Conservation (phyloP, 257 asterid species). For the Haberlea rhodopensis region DNA sequence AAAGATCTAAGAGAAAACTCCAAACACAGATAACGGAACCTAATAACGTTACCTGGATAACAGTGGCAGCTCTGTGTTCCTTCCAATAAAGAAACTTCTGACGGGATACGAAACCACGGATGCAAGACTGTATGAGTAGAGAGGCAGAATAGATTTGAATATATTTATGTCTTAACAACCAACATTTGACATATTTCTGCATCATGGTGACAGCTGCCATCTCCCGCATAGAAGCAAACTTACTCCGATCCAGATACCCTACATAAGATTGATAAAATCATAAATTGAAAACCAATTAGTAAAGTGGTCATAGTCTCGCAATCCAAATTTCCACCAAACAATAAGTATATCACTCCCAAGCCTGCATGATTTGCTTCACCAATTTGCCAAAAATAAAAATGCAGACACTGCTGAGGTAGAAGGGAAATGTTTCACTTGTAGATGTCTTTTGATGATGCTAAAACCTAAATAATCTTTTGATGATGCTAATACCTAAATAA, state of each 20-base stretch:
- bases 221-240: constrained; percentile 50
- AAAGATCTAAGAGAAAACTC: constrained; percentile 2
- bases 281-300: constrained; percentile 3
- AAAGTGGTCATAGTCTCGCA: constrained; percentile 11
- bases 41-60: constrained; percentile 66
- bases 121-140: constrained; percentile 58
- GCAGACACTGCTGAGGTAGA: not conserved
- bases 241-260: constrained; percentile 70
- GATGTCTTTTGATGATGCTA: not conserved
- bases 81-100: constrained; percentile 49
- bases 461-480: no score
- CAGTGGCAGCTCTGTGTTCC: constrained; percentile 74
- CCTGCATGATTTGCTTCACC: constrained; percentile 15
- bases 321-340: constrained; percentile 17
- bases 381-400: constrained; percentile 20
- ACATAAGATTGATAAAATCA: constrained; percentile 29
- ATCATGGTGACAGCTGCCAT: constrained; percentile 62
- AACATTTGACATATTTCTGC: constrained; percentile 65
- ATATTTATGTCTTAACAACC: constrained; percentile 59
- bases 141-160: constrained; percentile 55
- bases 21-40: constrained; percentile 21
- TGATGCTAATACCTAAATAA: not conserved
- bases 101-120: constrained; percentile 76
- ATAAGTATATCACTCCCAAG: constrained; percentile 5
- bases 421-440: not conserved